Conservation (phyloP, 2,329 filamentous ascomycete genomes). For the Drechslerella coelobrocha region DNA sequence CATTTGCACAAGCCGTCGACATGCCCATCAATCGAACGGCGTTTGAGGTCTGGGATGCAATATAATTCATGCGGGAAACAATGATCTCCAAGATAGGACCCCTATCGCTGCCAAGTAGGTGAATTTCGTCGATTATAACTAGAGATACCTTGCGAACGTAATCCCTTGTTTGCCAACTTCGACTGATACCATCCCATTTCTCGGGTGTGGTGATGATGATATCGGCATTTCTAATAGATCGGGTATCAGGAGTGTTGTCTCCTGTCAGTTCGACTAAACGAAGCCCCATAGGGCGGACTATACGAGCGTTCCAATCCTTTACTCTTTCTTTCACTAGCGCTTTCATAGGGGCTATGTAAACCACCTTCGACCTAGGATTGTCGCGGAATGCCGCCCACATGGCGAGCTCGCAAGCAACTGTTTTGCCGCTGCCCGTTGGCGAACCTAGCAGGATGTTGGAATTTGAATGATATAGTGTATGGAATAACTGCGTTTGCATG, state of each 20-base stretch:
- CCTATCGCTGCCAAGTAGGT: conserved; percentile 92
- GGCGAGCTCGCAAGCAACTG: conserved; percentile 89
- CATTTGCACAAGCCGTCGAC: conserved; percentile 98
- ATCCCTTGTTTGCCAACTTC: conserved; percentile 96
- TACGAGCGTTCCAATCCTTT: conserved; percentile 86
- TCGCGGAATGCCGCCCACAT: conserved; percentile 99
- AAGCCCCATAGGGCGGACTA: conserved; percentile 81
- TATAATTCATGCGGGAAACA: conserved; percentile 93
- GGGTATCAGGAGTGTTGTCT: conserved; percentile 96
- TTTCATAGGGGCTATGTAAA: conserved; percentile 99
- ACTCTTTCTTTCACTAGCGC: conserved; percentile 95
- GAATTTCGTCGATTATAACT: conserved; percentile 98
- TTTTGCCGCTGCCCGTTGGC: conserved; percentile 96
- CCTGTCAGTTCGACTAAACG: conserved; percentile 94
- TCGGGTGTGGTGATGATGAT: conserved; percentile 99
- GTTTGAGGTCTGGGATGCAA: conserved; percentile 88
- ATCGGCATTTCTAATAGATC: conserved; percentile 92
- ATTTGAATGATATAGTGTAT: conserved; percentile 89
- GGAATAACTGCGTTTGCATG: conserved; percentile 99
- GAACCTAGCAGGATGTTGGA: conserved; percentile 94
- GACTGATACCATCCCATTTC: conserved; percentile 99
- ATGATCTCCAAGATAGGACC: conserved; percentile 95
- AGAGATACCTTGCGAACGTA: conserved; percentile 94
- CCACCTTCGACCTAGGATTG: conserved; percentile 91
- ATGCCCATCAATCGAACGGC: conserved; percentile 93